Evolutionary conservation across 1,284 basidiomycete species (phyloP), one percentile per base, ranked within the genome.

Genomic region (Moesziomyces sp.): DNA sequence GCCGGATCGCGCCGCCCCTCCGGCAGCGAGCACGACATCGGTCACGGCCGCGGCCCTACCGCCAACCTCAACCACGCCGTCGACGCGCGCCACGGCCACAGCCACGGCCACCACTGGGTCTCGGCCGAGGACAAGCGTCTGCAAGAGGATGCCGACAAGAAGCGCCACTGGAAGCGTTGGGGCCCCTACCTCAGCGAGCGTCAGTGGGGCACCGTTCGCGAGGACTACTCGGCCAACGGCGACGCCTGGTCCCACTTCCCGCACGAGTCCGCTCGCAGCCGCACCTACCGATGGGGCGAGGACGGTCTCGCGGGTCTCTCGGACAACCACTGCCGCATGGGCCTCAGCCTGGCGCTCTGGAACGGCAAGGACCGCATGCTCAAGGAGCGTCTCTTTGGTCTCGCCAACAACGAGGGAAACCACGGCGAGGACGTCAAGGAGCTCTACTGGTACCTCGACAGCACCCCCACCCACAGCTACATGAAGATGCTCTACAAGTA

Each of bases 401-500:
- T 97, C 55, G 97, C 95, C 47, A 94, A 94, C 21, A 93, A 94
- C 84, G 92, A 99, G 86, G 87, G 95, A 45, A 99, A 99, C 85
- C 96, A 99, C 85, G 96, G 96, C 74, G 96, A 99, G 86, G 96
- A 99, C 84, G 93, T 95, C 86, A 98, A 98, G 86, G 96, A 99
- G 84, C 87, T 98, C 30, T 98, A 98, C 86, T 99, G 95, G 85
- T 98, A 99, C 85, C 89, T 99, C 75, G 96, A 98, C 86, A 97
- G 93, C 54, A 97, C 96, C 0, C 96, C 96, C 21, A 97, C 95
- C 1, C 96, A 99, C 84, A 96, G 93, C 34, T 99, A 98, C 88
- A 98, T 98, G 96, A 99, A 98, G 86, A 96, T 92, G 86, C 87
- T 97, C 64, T 97, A 97, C 90, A 98, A 98, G 85, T 98, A 98